Evolutionary conservation across 176 grass and related monocot species (phyloP), one percentile per base, ranked within the genome.

Genomic region (Elaeis guineensis): DNA sequence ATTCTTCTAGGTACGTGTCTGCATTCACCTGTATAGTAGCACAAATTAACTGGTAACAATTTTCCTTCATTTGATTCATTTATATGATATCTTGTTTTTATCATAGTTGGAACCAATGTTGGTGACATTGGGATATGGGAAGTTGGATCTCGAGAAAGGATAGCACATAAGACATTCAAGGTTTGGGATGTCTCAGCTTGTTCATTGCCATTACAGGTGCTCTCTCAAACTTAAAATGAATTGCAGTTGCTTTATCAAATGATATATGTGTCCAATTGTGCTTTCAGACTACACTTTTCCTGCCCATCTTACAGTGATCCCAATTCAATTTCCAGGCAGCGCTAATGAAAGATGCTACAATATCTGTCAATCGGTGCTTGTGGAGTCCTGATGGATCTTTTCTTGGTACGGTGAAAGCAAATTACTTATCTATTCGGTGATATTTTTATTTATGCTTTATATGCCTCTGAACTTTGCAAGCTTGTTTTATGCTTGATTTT

Each of bases 111-210:
- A 72, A 98, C 94, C 67, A 98, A 98, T 98, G 88, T 98, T 69
- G 94, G 94, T 80, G 94, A 98, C 65, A 86, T 98, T 20, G 85
- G 79, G 19, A 89, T 98, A 70, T 98, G 94, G 94, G 94, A 98
- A 71, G 85, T 98, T 74, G 94, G 94, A 64, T 93, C 94, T 49
- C 85, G 82, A 58, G 94, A 98, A 78, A 89, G 71, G 85, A 86
- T 98, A 76, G 82, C 94, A 55, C 79, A 93, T 71, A 98, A 77
- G 66, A 78, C 84, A 64, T 98, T 98, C 69, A 98, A 93, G 91
- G 94, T 98, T 66, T 98, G 94, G 94, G 88, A 98, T 69, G 76
- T 98, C 63, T 3, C 76, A 61, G 65, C 79, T 63, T 98, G 88
- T 58, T 78, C 69, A 32, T 78, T 86, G 82, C 82, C 94, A 65